A percentile compares a stretch with the other conserved stretches of the same genome.
Conservation (phyloP, 768 basidiomycete species). For the Leucosporidium yakuticum region DNA sequence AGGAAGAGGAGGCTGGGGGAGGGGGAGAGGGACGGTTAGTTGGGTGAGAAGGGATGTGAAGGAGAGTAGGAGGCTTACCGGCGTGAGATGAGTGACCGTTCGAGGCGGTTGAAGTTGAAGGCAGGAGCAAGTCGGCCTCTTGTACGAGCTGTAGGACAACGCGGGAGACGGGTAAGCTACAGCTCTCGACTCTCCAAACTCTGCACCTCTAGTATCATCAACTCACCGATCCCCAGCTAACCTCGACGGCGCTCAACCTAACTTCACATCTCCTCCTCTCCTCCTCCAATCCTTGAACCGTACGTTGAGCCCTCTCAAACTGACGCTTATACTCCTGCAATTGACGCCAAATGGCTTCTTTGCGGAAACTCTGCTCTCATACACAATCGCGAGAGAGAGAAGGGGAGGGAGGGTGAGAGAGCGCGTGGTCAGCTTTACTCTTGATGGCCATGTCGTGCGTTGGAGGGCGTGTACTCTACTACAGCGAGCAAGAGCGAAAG, state of each 20-base stretch:
- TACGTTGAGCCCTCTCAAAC: slow-evolving; percentile 58
- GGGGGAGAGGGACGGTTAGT: too few species aligned
- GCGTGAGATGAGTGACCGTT: slow-evolving; percentile 2
- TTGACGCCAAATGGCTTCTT: slow-evolving; percentile 75
- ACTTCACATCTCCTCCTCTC: slow-evolving; percentile 63
- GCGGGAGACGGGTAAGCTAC: too few species aligned
- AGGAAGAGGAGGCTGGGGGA: neutral
- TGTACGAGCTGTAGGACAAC: neutral
- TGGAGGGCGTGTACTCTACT: neutral
- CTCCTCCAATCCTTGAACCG: slow-evolving; percentile 60
- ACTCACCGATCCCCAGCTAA: slow-evolving; percentile 71
- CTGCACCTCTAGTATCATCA: too few species aligned
- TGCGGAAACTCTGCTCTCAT: slow-evolving; percentile 62
- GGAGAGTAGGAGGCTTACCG: neutral
- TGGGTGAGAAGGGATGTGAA: neutral
- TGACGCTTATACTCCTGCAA: slow-evolving; percentile 78
- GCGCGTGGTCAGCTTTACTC: neutral
- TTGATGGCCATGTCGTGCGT: neutral
- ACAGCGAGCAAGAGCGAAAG: neutral
- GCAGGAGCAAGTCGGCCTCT: slow-evolving; percentile 4
- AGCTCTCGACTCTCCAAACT: too few species aligned
- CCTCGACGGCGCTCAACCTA: slow-evolving; percentile 64
- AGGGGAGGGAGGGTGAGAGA: neutral
- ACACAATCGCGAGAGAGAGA: slow-evolving; percentile 12
- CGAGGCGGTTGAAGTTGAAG: neutral